These are phyloP conservation scores for Umbelopsis ramanniana DNA, from an alignment of 192 early-diverging fungal species.

Conservation along the genomic window DNA sequence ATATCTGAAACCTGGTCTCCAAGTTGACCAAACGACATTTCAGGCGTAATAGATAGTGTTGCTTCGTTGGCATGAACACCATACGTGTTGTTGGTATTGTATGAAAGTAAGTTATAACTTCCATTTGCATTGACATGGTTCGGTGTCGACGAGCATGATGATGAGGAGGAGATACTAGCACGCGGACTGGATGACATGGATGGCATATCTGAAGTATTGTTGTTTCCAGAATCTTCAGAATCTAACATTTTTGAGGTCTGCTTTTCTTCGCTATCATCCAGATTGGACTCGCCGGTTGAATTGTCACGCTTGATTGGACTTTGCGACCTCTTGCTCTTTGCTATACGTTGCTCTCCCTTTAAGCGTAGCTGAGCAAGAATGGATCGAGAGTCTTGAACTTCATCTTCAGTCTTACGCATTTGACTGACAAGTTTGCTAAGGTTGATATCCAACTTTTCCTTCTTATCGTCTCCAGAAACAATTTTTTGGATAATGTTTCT, in stretches of 20 bases:
- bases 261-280: background rate
- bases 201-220: slow-evolving; percentile 9
- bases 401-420: slow-evolving; percentile 40
- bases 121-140: background rate
- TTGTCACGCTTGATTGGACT: background rate
- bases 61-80: slow-evolving; percentile 2
- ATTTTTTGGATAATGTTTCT: slow-evolving; percentile 25
- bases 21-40: slow-evolving; percentile 14
- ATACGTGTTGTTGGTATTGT: background rate
- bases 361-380: slow-evolving; percentile 42
- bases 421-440: slow-evolving; percentile 4
- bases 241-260: background rate
- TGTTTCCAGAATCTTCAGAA: background rate
- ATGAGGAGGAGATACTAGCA: background rate
- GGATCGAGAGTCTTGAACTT: slow-evolving; percentile 41
- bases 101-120: background rate
- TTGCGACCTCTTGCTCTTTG: slow-evolving; percentile 27
- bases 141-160: slow-evolving; percentile 9
- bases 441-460: slow-evolving; percentile 4
- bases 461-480: slow-evolving; percentile 18
- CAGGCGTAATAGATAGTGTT: background rate
- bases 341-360: slow-evolving; percentile 37
- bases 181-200: slow-evolving; percentile 19
- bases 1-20: slow-evolving; percentile 19
- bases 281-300: background rate